Evolutionary conservation across 768 basidiomycete species (phyloP).

Genomic region (Suillus placidus): DNA sequence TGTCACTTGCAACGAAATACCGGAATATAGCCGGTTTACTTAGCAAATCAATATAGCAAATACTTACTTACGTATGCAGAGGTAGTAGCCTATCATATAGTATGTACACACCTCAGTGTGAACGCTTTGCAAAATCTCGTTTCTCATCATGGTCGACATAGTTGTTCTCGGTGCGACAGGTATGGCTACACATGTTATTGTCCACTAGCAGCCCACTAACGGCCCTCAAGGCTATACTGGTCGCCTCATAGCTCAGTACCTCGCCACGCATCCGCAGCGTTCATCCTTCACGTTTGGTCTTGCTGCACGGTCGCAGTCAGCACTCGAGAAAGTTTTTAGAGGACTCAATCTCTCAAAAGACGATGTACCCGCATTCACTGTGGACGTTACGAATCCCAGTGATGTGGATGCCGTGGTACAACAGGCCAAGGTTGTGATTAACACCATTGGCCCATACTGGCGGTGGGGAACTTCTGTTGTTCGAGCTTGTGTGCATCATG

Average conservation of each 20-base stretch:
- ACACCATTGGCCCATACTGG: constrained; percentile 77
- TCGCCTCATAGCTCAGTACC: constrained; percentile 65
- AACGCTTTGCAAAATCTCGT: neutral
- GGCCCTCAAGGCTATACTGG: constrained; percentile 62
- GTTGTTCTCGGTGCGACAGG: constrained; percentile 73
- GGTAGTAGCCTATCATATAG: too few species aligned
- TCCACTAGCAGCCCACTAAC: neutral
- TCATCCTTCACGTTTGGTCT: constrained; percentile 65
- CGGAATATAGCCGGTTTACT: neutral
- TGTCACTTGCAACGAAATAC: too few species aligned
- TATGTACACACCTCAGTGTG: too few species aligned
- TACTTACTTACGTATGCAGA: neutral
- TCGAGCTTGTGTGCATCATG: constrained; percentile 72
- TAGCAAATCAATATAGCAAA: neutral
- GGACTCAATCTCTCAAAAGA: constrained; percentile 43
- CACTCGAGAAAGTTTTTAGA: constrained; percentile 55
- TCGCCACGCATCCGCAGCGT: constrained; percentile 63
- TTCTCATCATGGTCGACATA: constrained; percentile 50
- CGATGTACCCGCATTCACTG: constrained; percentile 48
- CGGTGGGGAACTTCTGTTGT: constrained; percentile 75
- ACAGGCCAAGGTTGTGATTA: constrained; percentile 68
- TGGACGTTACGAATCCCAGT: constrained; percentile 59
- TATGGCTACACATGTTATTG: constrained; percentile 23
- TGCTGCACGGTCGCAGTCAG: constrained; percentile 67
- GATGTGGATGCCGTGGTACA: constrained; percentile 62